Evolutionary conservation across 345 rosid species (phyloP).

Genomic region (Populus tremula): DNA sequence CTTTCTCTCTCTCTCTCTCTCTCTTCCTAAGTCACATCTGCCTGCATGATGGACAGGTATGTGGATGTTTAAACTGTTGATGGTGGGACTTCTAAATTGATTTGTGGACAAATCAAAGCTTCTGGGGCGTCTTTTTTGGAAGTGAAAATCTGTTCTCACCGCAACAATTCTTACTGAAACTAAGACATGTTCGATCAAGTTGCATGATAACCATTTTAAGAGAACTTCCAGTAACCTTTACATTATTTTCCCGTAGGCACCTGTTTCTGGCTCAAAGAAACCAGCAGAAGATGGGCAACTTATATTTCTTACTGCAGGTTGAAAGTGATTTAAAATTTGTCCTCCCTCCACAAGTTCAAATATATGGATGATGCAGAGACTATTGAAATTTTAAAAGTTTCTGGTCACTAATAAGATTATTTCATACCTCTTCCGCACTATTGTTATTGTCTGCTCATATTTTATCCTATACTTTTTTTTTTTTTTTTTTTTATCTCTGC

Average conservation of each 20-base stretch:
- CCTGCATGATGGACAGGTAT: conserved; percentile 46
- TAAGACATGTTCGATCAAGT: neutral
- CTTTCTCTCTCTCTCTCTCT: neutral
- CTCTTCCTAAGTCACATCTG: neutral
- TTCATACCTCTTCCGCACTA: neutral
- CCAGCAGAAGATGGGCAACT: conserved; percentile 90
- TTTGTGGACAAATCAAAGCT: conserved; percentile 51
- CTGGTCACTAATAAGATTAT: neutral
- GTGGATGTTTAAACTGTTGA: conserved; percentile 94
- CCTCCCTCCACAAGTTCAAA: neutral
- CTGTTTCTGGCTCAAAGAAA: conserved; percentile 94
- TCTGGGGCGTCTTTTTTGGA: conserved; percentile 81
- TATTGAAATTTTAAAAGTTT: conserved; percentile 7
- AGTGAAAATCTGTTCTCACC: conserved; percentile 37
- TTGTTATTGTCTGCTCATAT: neutral
- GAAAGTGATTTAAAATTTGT: neutral
- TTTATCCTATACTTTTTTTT: neutral
- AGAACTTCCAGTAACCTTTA: conserved; percentile 1
- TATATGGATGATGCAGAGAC: neutral
- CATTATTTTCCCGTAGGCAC: conserved; percentile 51
- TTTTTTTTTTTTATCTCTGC: neutral
- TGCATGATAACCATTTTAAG: neutral
- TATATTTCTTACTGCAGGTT: conserved; percentile 89
- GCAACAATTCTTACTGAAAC: neutral
- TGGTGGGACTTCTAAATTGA: conserved; percentile 67